Conservation (phyloP, 2,329 filamentous ascomycete species). For the Monilinia vaccinii-corymbosi region DNA sequence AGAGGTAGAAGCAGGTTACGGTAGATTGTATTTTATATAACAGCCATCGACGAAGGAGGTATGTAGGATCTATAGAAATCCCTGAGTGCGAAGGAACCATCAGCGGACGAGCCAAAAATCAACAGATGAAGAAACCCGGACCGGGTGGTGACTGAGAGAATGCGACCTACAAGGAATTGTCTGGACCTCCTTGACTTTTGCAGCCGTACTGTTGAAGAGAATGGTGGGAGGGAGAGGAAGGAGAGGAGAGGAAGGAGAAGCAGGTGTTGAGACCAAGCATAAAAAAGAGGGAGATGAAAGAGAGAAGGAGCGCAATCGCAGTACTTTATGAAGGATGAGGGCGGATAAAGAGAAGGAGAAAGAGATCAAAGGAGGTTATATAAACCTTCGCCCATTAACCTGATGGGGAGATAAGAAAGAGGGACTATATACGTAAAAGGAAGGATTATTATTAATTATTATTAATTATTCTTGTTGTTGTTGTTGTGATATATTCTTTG, state of each 20-base stretch:
- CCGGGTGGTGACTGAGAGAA: not conserved
- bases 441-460: no score
- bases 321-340: not conserved
- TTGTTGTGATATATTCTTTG: no score
- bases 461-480: no score
- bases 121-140: not conserved
- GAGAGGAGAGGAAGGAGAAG: not conserved
- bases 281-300: not conserved
- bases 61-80: not conserved
- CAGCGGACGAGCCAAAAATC: not conserved
- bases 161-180: not conserved
- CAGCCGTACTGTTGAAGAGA: not conserved
- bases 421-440: no score
- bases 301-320: not conserved
- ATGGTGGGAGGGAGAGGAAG: not conserved
- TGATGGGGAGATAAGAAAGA: no score
- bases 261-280: slow-evolving; percentile 3
- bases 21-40: slow-evolving; percentile 14
- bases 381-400: no score
- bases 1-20: slow-evolving; percentile 9
- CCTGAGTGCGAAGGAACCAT: not conserved
- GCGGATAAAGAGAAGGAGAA: not conserved
- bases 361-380: not conserved
- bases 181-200: not conserved
- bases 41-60: slow-evolving; percentile 22